phyloP scores from a whole-genome alignment of 805 yeast species.

The Ogataea pilisensis region DNA sequence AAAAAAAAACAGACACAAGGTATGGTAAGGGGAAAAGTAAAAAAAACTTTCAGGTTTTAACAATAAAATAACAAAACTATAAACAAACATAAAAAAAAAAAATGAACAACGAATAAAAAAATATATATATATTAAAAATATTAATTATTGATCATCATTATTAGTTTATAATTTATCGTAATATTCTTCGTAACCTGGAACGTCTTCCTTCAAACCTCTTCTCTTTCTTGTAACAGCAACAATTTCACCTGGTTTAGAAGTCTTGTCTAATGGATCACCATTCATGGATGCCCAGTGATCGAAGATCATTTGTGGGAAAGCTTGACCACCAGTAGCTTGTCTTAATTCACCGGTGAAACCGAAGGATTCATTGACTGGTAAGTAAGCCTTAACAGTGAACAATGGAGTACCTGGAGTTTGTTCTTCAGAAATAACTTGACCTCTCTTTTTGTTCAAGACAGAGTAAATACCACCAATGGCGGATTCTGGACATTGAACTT shows the following conservation, averaged over 20 bases:
- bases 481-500: conserved; percentile 98
- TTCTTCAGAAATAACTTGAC: conserved; percentile 98
- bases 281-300: conserved; percentile 94
- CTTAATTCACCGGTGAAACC: conserved; percentile 99
- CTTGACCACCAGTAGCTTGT: conserved; percentile 99
- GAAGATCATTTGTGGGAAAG: conserved; percentile 99
- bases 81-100: conserved; percentile 10
- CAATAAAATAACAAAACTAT: conserved; percentile 14
- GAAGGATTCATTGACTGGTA: conserved; percentile 99
- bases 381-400: conserved; percentile 99
- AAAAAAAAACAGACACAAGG: not conserved
- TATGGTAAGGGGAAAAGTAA: not conserved
- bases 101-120: conserved; percentile 2
- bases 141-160: not conserved
- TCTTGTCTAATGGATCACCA: conserved; percentile 91
- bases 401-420: conserved; percentile 99
- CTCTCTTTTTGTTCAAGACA: conserved; percentile 98
- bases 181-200: conserved; percentile 99
- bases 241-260: conserved; percentile 60
- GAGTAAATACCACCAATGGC: conserved; percentile 99
- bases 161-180: conserved; percentile 75
- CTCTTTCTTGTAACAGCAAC: conserved; percentile 75
- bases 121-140: conserved; percentile 1
- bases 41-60: not conserved
- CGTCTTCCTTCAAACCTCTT: conserved; percentile 94